These are phyloP conservation scores for Amphibolis antarctica DNA, from an alignment of 106 monocot genomes.

Conservation along the genomic window DNA sequence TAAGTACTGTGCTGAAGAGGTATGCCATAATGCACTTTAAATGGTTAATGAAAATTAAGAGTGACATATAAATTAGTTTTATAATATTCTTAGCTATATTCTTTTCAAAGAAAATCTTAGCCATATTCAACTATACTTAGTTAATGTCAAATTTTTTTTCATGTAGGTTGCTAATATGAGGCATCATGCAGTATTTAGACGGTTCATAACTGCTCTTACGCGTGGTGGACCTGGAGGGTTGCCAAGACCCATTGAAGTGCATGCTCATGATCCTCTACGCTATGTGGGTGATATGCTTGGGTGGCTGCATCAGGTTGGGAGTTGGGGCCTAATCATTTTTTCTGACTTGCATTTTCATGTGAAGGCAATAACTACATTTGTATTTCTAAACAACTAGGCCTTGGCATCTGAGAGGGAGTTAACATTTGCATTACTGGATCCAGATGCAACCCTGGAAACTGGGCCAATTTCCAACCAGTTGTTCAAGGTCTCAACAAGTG, in stretches of 20 bases:
- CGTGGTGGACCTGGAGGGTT: constrained; percentile 95
- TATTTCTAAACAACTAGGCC: constrained; percentile 30
- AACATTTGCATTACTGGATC: constrained; percentile 62
- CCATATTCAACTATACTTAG: background rate
- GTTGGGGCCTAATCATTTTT: background rate
- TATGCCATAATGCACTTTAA: constrained; percentile 4
- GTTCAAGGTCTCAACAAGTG: constrained; percentile 39
- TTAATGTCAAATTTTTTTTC: background rate
- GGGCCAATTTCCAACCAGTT: constrained; percentile 30
- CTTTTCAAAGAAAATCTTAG: background rate
- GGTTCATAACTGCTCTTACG: constrained; percentile 95
- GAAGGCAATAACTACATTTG: background rate
- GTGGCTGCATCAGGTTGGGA: constrained; percentile 99
- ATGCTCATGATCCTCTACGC: constrained; percentile 99
- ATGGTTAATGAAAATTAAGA: no score
- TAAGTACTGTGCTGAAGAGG: constrained; percentile 99
- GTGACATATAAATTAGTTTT: background rate
- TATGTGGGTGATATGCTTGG: constrained; percentile 99
- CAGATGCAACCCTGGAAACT: constrained; percentile 57
- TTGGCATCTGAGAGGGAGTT: constrained; percentile 98
- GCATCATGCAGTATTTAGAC: constrained; percentile 93
- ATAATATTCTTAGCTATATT: background rate
- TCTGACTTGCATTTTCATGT: background rate
- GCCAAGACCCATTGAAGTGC: constrained; percentile 98
- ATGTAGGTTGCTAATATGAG: constrained; percentile 95